Evolutionary conservation across 2,329 filamentous ascomycete species (phyloP).

Genomic region (Sporothrix humicola): DNA sequence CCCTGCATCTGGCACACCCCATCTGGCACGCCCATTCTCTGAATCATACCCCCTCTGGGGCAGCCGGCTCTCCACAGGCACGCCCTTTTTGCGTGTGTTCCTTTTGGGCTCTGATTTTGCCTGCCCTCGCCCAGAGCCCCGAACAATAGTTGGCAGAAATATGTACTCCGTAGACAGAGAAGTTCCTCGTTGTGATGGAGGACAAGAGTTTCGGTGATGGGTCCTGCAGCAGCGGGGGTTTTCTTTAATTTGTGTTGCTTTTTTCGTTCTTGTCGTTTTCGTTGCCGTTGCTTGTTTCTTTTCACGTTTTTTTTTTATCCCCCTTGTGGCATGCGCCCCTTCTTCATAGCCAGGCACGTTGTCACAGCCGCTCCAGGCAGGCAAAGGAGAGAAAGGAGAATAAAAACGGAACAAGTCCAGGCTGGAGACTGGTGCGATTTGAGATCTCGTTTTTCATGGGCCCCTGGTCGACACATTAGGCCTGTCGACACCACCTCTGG

Average conservation of each 20-base stretch:
- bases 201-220: constrained; percentile 32
- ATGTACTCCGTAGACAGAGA: not conserved
- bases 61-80: constrained; percentile 10
- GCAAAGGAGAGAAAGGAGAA: not conserved
- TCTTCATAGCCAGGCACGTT: not conserved
- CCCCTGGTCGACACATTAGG: constrained; percentile 20
- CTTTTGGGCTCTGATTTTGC: not conserved
- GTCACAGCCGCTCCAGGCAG: not conserved
- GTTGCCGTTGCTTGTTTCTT: not conserved
- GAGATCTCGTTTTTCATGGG: constrained; percentile 10
- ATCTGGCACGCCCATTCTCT: not conserved
- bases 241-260: constrained; percentile 7
- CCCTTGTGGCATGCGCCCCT: not conserved
- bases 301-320: not conserved
- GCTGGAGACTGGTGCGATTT: constrained; percentile 4
- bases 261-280: not conserved
- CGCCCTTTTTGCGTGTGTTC: not conserved
- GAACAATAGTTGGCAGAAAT: not conserved
- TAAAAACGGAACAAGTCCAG: not conserved
- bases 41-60: constrained; percentile 8
- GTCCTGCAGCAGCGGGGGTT: constrained; percentile 34
- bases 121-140: constrained; percentile 8
- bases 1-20: constrained; percentile 3
- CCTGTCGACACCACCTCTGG: constrained; percentile 28
- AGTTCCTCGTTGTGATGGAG: not conserved